Conservation (phyloP, 2,329 filamentous ascomycete species). For the Hypoxylon sp. region DNA sequence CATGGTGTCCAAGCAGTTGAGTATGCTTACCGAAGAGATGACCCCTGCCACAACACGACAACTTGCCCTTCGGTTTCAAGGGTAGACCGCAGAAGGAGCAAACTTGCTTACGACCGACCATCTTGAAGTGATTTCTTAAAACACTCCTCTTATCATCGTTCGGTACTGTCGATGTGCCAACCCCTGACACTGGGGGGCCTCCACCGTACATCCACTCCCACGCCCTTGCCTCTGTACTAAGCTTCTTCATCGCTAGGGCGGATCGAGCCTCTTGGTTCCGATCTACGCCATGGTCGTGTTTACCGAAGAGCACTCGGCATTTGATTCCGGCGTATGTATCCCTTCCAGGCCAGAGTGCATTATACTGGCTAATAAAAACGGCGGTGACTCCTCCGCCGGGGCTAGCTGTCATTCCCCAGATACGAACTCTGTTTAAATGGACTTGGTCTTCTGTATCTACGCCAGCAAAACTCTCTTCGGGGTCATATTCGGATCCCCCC, state of each 20-base stretch:
- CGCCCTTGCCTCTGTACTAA: constrained; percentile 69
- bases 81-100: constrained; percentile 65
- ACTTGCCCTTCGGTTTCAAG: constrained; percentile 54
- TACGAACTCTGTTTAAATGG: constrained; percentile 65
- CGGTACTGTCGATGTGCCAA: constrained; percentile 37
- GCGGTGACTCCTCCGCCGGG: constrained; percentile 68
- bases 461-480: constrained; percentile 52
- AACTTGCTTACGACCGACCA: constrained; percentile 55
- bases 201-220: constrained; percentile 74
- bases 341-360: constrained; percentile 65
- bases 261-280: constrained; percentile 14
- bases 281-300: constrained; percentile 37
- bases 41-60: constrained; percentile 59
- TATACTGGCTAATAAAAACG: constrained; percentile 65
- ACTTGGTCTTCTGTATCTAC: constrained; percentile 59
- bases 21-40: constrained; percentile 57
- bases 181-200: constrained; percentile 63
- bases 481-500: constrained; percentile 53
- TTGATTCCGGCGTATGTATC: constrained; percentile 56
- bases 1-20: background rate
- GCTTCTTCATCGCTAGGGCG: constrained; percentile 39
- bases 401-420: constrained; percentile 68
- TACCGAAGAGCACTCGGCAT: constrained; percentile 59
- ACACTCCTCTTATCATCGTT: constrained; percentile 23
- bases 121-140: constrained; percentile 59